Evolutionary conservation across 1,284 basidiomycete genomes (phyloP), one percentile per base, ranked within the genome.

Genomic region (Blastosporella zonata): DNA sequence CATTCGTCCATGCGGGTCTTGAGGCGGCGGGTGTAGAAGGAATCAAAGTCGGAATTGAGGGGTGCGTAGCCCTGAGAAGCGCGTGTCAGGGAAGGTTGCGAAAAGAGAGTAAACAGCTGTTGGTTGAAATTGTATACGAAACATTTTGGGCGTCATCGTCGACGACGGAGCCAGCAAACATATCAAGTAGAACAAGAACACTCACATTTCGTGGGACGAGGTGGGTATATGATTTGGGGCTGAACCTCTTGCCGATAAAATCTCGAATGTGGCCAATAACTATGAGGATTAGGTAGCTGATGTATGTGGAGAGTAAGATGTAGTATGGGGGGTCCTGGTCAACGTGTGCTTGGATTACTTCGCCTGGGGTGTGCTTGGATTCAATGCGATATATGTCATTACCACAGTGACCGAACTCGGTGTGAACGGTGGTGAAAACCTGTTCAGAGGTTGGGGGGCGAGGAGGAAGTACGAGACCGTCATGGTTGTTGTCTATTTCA

Each of bases 21-120:
- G 59, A 99, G 81, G 6, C 95, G 87, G 51, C 96, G 90, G 49
- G 94, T 97, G 76, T 98, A 99, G 75, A 99, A 99, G 23, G 95
- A 98, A 71, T 99, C 97, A 61, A 98, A 99, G 68, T 99, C 96
- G 27, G 94, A 97, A 71, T 95, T 97, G 55, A 99, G 78, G 10
- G 97, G 90, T 1, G 96, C 97, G 64, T 97, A 97, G 53, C 94
- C 94, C 90, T 94, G 64, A 46, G 21, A 20, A 41, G 5, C 8
- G 13, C n/a, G 36, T 49, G 49, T 50, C 44, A 42, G 46, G 20
- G 37, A 33, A 12, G n/a, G n/a, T n/a, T n/a, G n/a, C n/a, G n/a
- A n/a, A n/a, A n/a, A n/a, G n/a, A n/a, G n/a, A n/a, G n/a, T n/a
- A n/a, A n/a, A n/a, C n/a, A n/a, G n/a, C n/a, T n/a, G n/a, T n/a